Conservation (phyloP, 352 stramenopile genomes). For the Phytophthora pisi region DNA sequence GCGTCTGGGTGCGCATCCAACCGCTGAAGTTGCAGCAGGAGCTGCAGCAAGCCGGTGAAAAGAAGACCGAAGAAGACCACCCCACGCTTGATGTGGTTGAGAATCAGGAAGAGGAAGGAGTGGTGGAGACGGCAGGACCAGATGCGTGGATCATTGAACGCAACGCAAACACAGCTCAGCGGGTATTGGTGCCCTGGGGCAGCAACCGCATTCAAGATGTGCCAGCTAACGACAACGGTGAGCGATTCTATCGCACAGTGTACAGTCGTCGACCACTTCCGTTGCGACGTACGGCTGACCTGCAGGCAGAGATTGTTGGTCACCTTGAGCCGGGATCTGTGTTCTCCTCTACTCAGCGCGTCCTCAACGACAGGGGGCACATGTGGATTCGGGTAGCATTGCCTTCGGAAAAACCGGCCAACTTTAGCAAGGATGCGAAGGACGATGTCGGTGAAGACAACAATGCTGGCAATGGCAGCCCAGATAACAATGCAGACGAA, state of each 20-base stretch:
- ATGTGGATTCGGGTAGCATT: constrained; percentile 76
- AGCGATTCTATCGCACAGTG: constrained; percentile 77
- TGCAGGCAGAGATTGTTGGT: constrained; percentile 62
- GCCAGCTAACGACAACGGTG: constrained; percentile 40
- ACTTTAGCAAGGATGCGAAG: constrained; percentile 7
- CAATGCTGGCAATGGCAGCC: constrained; percentile 13
- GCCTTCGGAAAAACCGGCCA: constrained; percentile 16
- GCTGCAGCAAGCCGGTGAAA: constrained; percentile 17
- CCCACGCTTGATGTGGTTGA: constrained; percentile 13
- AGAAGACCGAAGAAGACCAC: constrained; percentile 24
- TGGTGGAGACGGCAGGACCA: constrained; percentile 7
- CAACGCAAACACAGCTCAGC: constrained; percentile 72
- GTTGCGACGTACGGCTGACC: constrained; percentile 46
- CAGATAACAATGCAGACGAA: constrained; percentile 46
- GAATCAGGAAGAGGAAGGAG: constrained; percentile 26
- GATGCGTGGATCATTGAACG: constrained; percentile 81
- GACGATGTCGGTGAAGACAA: constrained; percentile 23
- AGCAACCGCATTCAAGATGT: constrained; percentile 34
- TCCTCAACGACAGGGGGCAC: constrained; percentile 58
- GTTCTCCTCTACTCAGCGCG: constrained; percentile 51
- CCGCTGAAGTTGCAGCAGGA: constrained; percentile 18
- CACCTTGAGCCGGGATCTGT: constrained; percentile 59
- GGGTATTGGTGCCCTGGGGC: constrained; percentile 67
- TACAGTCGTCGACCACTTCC: constrained; percentile 64
- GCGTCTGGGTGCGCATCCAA: constrained; percentile 68